Conservation (phyloP, 495 filamentous ascomycete genomes). For the Aspergillus hancockii region DNA sequence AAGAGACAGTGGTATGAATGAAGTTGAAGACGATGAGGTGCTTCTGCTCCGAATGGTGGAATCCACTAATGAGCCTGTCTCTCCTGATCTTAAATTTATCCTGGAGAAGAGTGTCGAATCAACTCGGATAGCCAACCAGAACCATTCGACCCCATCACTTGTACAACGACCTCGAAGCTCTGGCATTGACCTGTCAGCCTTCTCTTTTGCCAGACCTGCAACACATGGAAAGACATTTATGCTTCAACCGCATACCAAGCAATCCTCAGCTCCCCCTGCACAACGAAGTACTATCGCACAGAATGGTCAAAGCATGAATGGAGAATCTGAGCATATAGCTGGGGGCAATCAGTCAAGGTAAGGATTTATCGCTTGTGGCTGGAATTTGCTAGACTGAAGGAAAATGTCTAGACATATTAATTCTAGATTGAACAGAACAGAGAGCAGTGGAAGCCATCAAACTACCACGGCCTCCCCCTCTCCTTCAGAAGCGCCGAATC, state of each 20-base stretch:
- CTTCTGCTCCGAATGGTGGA: slow-evolving; percentile 23
- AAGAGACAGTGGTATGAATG: not conserved
- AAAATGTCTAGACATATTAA: not conserved
- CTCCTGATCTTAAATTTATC: slow-evolving; percentile 16
- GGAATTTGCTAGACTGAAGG: not conserved
- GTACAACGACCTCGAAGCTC: slow-evolving; percentile 35
- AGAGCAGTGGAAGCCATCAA: not conserved
- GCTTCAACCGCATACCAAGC: slow-evolving; percentile 18
- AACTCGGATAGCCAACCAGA: not conserved
- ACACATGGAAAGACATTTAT: slow-evolving; percentile 27
- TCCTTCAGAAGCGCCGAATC: not conserved
- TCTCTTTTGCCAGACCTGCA: slow-evolving; percentile 38
- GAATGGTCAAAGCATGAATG: not conserved
- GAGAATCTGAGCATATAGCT: not conserved
- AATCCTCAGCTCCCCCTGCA: not conserved
- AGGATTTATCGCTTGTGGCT: not conserved
- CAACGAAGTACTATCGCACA: not conserved
- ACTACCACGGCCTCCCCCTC: not conserved
- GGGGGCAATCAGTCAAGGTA: not conserved
- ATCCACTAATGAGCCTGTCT: slow-evolving; percentile 13
- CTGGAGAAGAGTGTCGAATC: slow-evolving; percentile 7
- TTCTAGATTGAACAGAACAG: not conserved
- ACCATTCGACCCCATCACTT: slow-evolving; percentile 22
- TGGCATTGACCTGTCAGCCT: slow-evolving; percentile 33
- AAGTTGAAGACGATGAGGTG: slow-evolving; percentile 17